Evolutionary conservation across 2,329 filamentous ascomycete genomes (phyloP).

Genomic region (Celoporthe dispersa): DNA sequence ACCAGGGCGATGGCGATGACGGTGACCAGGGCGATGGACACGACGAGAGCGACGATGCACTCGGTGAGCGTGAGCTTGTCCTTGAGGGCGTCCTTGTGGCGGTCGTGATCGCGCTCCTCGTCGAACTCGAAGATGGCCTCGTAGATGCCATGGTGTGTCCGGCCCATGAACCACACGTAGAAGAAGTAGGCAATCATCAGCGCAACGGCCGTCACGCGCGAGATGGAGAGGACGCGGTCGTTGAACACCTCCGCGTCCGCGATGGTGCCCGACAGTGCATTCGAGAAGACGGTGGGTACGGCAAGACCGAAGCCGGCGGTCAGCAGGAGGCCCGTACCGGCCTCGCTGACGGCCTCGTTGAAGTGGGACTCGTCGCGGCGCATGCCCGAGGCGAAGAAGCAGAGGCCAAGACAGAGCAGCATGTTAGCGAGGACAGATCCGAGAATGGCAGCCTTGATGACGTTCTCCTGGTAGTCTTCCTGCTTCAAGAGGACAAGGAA

Average conservation of each 20-base stretch:
- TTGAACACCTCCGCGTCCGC: conserved; percentile 38
- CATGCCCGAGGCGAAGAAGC: conserved; percentile 79
- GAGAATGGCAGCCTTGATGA: conserved; percentile 82
- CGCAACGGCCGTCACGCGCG: conserved; percentile 61
- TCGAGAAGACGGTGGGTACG: conserved; percentile 36
- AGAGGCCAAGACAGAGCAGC: conserved; percentile 77
- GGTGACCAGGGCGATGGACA: conserved; percentile 42
- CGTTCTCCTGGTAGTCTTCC: conserved; percentile 56
- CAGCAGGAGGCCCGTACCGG: conserved; percentile 75
- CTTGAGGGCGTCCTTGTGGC: conserved; percentile 53
- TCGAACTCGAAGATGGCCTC: conserved; percentile 62
- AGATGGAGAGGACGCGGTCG: conserved; percentile 56
- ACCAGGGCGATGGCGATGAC: conserved; percentile 61
- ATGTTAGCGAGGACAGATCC: conserved; percentile 84
- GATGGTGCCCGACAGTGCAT: conserved; percentile 17
- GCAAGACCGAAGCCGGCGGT: conserved; percentile 65
- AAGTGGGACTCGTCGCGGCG: conserved; percentile 71
- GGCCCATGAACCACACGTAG: conserved; percentile 61
- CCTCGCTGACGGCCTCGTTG: conserved; percentile 76
- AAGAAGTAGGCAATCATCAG: conserved; percentile 60
- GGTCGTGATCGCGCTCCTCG: conserved; percentile 45
- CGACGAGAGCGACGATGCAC: conserved; percentile 56
- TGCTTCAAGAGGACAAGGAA: conserved; percentile 73
- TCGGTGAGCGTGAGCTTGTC: conserved; percentile 65
- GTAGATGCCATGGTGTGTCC: conserved; percentile 64